Evolutionary conservation across 1,284 basidiomycete species (phyloP).

Genomic region (Apiotrichum laibachii): DNA sequence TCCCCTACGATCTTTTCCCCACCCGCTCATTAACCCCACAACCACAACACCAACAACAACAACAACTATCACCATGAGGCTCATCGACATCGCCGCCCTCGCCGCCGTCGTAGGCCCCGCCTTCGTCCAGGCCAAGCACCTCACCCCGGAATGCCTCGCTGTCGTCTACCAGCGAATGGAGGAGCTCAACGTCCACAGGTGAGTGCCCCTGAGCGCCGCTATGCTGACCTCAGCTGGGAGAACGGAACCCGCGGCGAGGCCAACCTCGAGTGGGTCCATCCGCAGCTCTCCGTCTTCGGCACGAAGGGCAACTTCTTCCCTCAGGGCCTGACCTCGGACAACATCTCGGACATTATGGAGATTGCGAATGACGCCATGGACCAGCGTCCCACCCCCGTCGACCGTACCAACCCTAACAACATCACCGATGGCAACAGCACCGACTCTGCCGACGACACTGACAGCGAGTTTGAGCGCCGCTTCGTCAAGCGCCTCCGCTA

Average conservation of each 20-base stretch:
- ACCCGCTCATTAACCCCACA: neutral
- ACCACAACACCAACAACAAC: neutral
- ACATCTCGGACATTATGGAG: constrained; percentile 56
- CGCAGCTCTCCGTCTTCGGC: constrained; percentile 63
- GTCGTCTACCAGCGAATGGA: constrained; percentile 36
- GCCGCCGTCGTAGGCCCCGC: neutral
- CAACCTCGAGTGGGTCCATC: constrained; percentile 65
- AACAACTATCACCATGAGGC: neutral
- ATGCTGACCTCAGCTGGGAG: constrained; percentile 63
- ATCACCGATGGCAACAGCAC: neutral
- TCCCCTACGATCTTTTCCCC: neutral
- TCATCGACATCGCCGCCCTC: constrained; percentile 1
- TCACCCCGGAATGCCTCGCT: neutral
- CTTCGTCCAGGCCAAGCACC: constrained; percentile 1
- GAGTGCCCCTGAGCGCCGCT: constrained; percentile 8
- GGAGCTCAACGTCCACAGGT: constrained; percentile 23
- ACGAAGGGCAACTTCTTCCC: constrained; percentile 36
- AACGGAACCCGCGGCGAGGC: constrained; percentile 73
- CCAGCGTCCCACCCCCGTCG: constrained; percentile 28
- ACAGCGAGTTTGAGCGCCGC: neutral
- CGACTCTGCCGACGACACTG: neutral
- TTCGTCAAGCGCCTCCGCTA: neutral
- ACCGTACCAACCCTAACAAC: neutral
- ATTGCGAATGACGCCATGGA: constrained; percentile 54
- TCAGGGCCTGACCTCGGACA: constrained; percentile 52